Base-by-base conservation (phyloP, 805 yeast genomes). In the Wickerhamomyces hampshirensis region DNA sequence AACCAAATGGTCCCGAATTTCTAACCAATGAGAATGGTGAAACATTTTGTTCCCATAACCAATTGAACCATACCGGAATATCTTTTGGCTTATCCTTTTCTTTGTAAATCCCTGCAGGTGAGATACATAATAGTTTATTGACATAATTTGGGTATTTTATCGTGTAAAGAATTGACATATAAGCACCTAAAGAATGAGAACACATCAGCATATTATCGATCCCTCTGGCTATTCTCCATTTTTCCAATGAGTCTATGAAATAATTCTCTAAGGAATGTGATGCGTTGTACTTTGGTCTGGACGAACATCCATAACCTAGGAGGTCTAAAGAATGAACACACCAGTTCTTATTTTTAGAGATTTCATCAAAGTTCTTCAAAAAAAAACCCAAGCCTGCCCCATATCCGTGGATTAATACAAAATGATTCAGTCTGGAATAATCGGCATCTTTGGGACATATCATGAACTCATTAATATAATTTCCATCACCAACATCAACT, bases 151-250 rank as follows among this genome's bases (percentile, higher is more conserved):
- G 86, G 43, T 69, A 62, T 36, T 69, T 67, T 36, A 78, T 65
- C 4, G 85, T 82, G 48, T 86, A 84, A 5, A 80, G 60, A 1
- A 81, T 73, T 55, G 83, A 73, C 16, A 91, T 50, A 54, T 89
- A 91, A 0, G 95, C 96, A 5, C 98, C 98, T 74, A 93, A 69
- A 0, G 96, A 88, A 60, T 91, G 98, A 2, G 96, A 94, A 58
- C 79, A 74, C 30, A 76, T 71, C 34, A 80, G 62, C 40, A 76
- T 77, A 38, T 70, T 68, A 18, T 48, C 33, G 17, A 74, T 63
- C 6, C 71, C 69, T 34, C 81, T 60, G 30, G 62, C 56, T 2
- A 42, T 38, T 35, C 84, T 64, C 95, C 95, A 86, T 16, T 61
- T 62, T 33, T 71, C 72, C 30, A 83, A 64, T 1, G 91, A 72